Conservation (phyloP, 768 basidiomycete species). For the Pulveroboletus sp. region DNA sequence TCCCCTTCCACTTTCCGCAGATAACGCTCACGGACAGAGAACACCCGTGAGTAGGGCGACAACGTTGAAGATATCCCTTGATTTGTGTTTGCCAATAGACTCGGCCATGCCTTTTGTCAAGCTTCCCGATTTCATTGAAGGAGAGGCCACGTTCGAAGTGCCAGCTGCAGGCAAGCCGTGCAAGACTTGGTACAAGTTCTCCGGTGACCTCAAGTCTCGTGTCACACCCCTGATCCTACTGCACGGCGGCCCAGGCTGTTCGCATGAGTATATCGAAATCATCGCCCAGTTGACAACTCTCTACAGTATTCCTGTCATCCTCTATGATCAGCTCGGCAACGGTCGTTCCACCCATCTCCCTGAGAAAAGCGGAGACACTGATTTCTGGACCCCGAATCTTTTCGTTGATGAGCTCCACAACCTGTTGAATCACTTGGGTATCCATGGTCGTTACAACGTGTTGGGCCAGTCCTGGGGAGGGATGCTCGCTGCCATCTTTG, state of each 20-base stretch:
- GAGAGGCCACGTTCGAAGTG: slow-evolving; percentile 25
- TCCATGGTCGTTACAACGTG: slow-evolving; percentile 40
- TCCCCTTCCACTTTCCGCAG: too few species aligned
- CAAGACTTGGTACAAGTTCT: slow-evolving; percentile 51
- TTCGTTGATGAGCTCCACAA: slow-evolving; percentile 51
- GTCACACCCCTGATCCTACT: slow-evolving; percentile 44
- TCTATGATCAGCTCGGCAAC: slow-evolving; percentile 56
- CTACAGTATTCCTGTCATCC: slow-evolving; percentile 42
- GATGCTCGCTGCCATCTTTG: slow-evolving; percentile 41
- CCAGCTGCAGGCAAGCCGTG: slow-evolving; percentile 29
- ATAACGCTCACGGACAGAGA: too few species aligned
- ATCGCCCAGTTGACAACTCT: slow-evolving; percentile 37
- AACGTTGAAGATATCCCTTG: background rate
- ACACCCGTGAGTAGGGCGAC: slow-evolving; percentile 1
- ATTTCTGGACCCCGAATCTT: slow-evolving; percentile 49
- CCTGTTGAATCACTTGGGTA: slow-evolving; percentile 41
- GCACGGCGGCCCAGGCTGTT: slow-evolving; percentile 52
- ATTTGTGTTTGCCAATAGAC: background rate
- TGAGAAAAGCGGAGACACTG: slow-evolving; percentile 39
- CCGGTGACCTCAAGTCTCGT: slow-evolving; percentile 39
- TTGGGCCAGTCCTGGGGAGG: slow-evolving; percentile 43
- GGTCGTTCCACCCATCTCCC: slow-evolving; percentile 53
- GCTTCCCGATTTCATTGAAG: slow-evolving; percentile 28
- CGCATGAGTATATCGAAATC: slow-evolving; percentile 40
- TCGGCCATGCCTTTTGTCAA: slow-evolving; percentile 26